Evolutionary conservation across 495 filamentous ascomycete species (phyloP).

Genomic region (Trichoderma erinaceum): DNA sequence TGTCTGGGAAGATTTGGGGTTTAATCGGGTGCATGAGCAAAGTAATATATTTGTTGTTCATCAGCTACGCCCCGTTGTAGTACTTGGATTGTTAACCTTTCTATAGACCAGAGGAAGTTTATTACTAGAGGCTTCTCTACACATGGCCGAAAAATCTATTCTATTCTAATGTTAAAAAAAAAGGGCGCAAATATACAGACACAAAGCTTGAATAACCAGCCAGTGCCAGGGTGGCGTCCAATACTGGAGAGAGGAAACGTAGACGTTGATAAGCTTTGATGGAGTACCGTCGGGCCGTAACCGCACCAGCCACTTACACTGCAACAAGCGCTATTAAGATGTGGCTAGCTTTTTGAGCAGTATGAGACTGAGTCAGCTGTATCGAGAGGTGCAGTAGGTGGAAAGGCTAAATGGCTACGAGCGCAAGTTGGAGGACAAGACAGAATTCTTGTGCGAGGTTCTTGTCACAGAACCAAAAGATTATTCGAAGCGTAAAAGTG

Average conservation of each 20-base stretch:
- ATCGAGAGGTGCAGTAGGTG: too few species aligned
- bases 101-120: neutral
- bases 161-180: too few species aligned
- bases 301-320: too few species aligned
- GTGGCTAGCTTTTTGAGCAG: neutral
- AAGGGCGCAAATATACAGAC: neutral
- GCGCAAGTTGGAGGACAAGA: too few species aligned
- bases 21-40: neutral
- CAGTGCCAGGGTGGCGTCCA: neutral
- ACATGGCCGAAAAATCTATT: neutral
- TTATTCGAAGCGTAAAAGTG: too few species aligned
- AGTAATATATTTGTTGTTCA: neutral
- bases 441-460: too few species aligned
- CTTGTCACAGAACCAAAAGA: too few species aligned
- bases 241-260: neutral
- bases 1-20: neutral
- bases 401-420: too few species aligned
- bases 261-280: neutral
- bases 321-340: conserved; percentile 20
- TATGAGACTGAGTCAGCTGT: too few species aligned
- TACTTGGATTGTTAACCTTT: too few species aligned
- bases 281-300: neutral
- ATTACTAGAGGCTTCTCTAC: neutral
- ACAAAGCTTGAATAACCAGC: neutral
- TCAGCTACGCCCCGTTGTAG: neutral